Conservation (phyloP, 139 green algal genomes). For the Picochlorum sp. region DNA sequence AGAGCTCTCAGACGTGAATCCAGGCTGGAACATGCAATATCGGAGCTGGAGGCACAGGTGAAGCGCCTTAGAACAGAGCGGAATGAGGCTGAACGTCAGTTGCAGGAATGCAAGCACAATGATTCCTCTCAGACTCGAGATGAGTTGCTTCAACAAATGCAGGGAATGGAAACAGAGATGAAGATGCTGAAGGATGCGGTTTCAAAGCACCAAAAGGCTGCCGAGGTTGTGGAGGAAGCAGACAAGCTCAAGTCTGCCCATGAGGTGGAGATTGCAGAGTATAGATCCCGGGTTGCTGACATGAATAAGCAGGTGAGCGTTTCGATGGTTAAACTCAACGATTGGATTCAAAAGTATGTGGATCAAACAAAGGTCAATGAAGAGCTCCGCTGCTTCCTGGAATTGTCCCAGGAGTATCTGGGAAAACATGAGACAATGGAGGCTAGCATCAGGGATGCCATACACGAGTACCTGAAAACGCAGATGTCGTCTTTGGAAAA, state of each 20-base stretch:
- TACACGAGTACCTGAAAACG: slow-evolving; percentile 2
- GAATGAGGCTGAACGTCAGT: slow-evolving; percentile 3
- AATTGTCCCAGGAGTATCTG: slow-evolving; percentile 46
- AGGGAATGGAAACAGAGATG: slow-evolving; percentile 25
- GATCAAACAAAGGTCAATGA: slow-evolving; percentile 22
- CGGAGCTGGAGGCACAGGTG: background rate
- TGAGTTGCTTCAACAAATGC: slow-evolving; percentile 9
- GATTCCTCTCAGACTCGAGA: slow-evolving; percentile 1
- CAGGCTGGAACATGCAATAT: background rate
- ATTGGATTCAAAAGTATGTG: slow-evolving; percentile 5
- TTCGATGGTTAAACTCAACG: background rate
- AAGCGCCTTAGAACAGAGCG: slow-evolving; percentile 1
- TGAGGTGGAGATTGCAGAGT: background rate
- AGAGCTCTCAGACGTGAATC: background rate
- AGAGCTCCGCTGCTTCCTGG: slow-evolving; percentile 54
- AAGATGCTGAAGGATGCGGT: slow-evolving; percentile 27
- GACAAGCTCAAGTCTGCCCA: background rate
- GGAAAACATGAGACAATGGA: slow-evolving; percentile 11
- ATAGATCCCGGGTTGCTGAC: background rate
- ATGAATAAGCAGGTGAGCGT: background rate
- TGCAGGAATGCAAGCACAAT: slow-evolving; percentile 4
- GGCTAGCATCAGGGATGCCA: slow-evolving; percentile 1
- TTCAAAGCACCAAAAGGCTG: slow-evolving; percentile 27
- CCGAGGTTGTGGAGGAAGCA: slow-evolving; percentile 2
- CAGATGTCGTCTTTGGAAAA: no score